Base-by-base conservation (phyloP, 495 filamentous ascomycete species). In the Cladorrhinum samala region DNA sequence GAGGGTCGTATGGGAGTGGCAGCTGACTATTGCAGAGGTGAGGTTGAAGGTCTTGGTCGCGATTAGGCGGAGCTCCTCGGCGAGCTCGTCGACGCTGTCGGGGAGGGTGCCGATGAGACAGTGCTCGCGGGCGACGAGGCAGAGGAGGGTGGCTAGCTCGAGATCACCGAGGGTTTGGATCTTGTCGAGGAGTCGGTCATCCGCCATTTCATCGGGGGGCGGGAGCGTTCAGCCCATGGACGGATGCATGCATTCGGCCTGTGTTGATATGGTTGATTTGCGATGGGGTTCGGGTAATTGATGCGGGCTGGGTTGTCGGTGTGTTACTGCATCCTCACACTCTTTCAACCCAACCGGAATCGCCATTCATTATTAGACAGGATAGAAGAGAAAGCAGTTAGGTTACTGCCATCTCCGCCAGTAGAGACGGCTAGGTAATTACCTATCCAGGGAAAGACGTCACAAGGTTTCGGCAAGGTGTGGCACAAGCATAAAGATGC, bases 121-220 rank as follows among this genome's bases (percentile, higher is more conserved):
- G 64, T 97, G 92, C 68, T 93, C 85, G 50, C 82, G 79, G 20
- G 84, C 81, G 50, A 87, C 75, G 24, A 96, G 79, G 60, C 83
- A 92, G 46, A 96, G 75, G 18, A 96, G 77, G 11, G 85, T 71
- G 21, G 93, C 93, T 39, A 98, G 81, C 69, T 96, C 91, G 43
- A 96, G 77, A 69, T 96, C 93, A 50, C 86, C 89, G 39, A 97
- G 74, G 43, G 77, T 75, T 66, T 86, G 84, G 49, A 91, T 75
- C 66, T 83, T 80, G 19, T 81, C 74, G 49, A 81, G 69, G 42
- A 91, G 72, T 39, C 64, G 65, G 63, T 71, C 67, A 56, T 81
- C 70, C 66, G 83, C 83, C 87, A 89, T 89, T 60, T 64, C 56
- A 54, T 42, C 36, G 9, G 24, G 13, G n/a, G 11, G 3, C n/a